Base-by-base conservation (phyloP, 352 stramenopile species). In the Phytophthora constricta region DNA sequence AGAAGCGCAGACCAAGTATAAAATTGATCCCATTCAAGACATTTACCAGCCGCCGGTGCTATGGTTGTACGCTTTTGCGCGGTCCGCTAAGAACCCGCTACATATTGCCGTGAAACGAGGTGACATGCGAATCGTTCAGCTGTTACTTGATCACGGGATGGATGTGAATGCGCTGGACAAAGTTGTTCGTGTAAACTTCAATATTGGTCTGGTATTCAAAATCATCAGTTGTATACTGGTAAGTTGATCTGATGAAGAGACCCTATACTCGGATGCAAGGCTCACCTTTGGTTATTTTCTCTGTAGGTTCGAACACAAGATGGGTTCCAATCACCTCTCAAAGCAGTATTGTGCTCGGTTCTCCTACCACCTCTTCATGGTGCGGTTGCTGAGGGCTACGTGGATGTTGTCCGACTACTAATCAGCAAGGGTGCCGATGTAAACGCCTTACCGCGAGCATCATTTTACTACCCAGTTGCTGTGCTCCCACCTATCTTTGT, bases 101-200 rank as follows among this genome's bases (percentile, higher is more conserved):
- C 86, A 95, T 56, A 73, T 93, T 46, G 84, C 86, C 1, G 86
- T 84, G 4, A 79, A 79, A 53, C 72, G 76, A 23, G 84, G 83
- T 31, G 70, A 91, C 46, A 47, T 86, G 2, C 43, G 60, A n/a
- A 79, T 92, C 39, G 80, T 93, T n/a, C 46, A 84, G 47, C 53
- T 90, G 1, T 65, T 95, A 22, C 60, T 95, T 4, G 65, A 66
- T 8, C 65, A 79, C 16, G 80, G 78, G 1, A 80, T 91, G 34
- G 74, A 90, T 37, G 79, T 87, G 3, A 95, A 95, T 46, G 75
- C 73, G 13, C 70, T 91, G 3, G 84, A 95, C 58, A 95, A 95
- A 65, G 85, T 95, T 3, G 66, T 81, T 31, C 84, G 84, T 26
- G 81, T 93, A 16, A 92, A 92, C 56, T 93, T 95, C 23, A 95